Percentiles rank a stretch among this genome's conserved stretches.
These are phyloP conservation scores for Leccinum subrobustum DNA, from an alignment of 1,284 basidiomycete genomes.

Conservation along the genomic window DNA sequence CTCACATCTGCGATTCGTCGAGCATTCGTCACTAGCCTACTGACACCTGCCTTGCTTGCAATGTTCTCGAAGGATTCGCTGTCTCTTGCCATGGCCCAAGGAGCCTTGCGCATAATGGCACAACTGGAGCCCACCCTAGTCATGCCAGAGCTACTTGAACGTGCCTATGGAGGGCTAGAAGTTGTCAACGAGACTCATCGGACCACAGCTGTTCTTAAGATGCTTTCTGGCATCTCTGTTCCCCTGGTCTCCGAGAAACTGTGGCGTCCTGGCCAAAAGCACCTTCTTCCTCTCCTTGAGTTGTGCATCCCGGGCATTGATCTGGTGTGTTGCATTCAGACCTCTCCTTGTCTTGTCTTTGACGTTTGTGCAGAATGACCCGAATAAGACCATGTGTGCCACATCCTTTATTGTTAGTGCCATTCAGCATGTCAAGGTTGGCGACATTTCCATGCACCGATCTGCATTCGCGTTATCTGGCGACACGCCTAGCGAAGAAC, in stretches of 20 bases:
- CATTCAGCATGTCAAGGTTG: constrained; percentile 81
- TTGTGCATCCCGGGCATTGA: constrained; percentile 92
- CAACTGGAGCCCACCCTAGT: constrained; percentile 85
- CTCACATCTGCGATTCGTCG: constrained; percentile 83
- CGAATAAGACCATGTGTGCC: constrained; percentile 84
- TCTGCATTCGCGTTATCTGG: constrained; percentile 52
- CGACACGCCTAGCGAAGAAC: constrained; percentile 51
- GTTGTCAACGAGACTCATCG: constrained; percentile 94
- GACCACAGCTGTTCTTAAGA: constrained; percentile 88
- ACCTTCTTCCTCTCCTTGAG: constrained; percentile 86
- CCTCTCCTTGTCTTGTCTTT: constrained; percentile 1
- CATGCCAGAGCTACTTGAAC: constrained; percentile 91
- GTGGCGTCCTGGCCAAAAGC: constrained; percentile 87
- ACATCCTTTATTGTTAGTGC: constrained; percentile 79
- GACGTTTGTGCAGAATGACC: constrained; percentile 70
- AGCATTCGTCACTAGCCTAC: constrained; percentile 79
- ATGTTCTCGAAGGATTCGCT: constrained; percentile 93
- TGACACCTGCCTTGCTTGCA: constrained; percentile 87
- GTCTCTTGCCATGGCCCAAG: constrained; percentile 67
- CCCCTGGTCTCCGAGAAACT: constrained; percentile 78
- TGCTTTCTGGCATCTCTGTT: constrained; percentile 79
- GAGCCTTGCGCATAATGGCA: constrained; percentile 70
- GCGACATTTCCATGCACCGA: constrained; percentile 68
- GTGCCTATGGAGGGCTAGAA: constrained; percentile 89
- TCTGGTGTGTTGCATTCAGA: constrained; percentile 47